Evolutionary conservation across 257 asterid genomes (phyloP).

Genomic region (Scutellaria minor): DNA sequence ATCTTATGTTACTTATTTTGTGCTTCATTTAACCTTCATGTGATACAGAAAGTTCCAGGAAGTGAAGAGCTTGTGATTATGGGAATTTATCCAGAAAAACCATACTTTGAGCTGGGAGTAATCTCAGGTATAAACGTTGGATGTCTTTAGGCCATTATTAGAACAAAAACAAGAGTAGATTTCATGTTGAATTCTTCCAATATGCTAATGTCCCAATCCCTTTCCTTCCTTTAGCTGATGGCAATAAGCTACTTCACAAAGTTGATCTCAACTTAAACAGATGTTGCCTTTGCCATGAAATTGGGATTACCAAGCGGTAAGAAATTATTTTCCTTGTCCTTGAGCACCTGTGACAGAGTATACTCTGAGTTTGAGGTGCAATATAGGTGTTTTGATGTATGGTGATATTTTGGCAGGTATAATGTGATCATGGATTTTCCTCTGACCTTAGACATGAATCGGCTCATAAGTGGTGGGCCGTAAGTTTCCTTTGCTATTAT

Average conservation of each 20-base stretch:
- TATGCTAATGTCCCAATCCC: neutral
- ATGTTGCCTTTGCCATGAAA: conserved; percentile 70
- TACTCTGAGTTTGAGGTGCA: neutral
- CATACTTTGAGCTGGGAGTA: conserved; percentile 65
- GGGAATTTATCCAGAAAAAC: conserved; percentile 60
- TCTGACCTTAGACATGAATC: conserved; percentile 52
- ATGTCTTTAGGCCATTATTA: neutral
- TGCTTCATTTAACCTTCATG: conserved; percentile 4
- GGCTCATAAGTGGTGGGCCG: conserved; percentile 67
- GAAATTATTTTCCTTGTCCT: neutral
- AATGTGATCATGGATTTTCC: conserved; percentile 77
- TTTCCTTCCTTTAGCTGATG: conserved; percentile 52
- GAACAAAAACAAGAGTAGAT: neutral
- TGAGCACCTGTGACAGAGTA: neutral
- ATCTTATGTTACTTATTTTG: neutral
- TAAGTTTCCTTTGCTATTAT: conserved; percentile 40
- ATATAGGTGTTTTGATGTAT: neutral
- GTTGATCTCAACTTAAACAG: conserved; percentile 61
- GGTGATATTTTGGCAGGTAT: conserved; percentile 42
- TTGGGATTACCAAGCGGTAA: conserved; percentile 63
- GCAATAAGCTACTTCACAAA: conserved; percentile 57
- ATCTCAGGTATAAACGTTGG: conserved; percentile 50
- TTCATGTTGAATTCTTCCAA: neutral
- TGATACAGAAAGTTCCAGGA: conserved; percentile 58
- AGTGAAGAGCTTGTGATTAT: conserved; percentile 67